These are phyloP conservation scores for Alternaria tenuissima DNA, from an alignment of 2,329 filamentous ascomycete genomes.

Conservation along the genomic window DNA sequence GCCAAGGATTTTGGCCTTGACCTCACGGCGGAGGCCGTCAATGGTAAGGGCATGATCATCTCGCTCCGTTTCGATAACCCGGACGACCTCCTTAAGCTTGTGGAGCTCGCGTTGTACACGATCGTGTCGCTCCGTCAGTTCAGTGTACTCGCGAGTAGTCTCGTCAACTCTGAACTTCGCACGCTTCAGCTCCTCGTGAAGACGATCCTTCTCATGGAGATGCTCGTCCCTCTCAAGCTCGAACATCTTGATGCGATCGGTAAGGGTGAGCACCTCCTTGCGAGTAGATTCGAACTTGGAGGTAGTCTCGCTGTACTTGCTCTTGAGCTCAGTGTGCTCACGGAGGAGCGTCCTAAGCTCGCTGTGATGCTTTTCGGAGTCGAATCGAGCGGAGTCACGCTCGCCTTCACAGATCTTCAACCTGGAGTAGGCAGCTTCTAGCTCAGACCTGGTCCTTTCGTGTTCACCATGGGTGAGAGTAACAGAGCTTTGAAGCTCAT, in stretches of 20 bases:
- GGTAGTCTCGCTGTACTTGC: slow-evolving; percentile 27
- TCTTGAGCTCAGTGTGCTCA: slow-evolving; percentile 37
- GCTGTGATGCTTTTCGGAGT: slow-evolving; percentile 32
- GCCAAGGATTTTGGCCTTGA: slow-evolving; percentile 27
- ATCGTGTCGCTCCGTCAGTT: slow-evolving; percentile 34
- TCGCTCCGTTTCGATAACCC: slow-evolving; percentile 29
- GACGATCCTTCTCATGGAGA: slow-evolving; percentile 34
- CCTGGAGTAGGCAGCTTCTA: slow-evolving; percentile 25
- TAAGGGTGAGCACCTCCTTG: slow-evolving; percentile 31
- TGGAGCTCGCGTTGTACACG: slow-evolving; percentile 31
- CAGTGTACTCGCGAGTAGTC: slow-evolving; percentile 29
- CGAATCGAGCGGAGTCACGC: slow-evolving; percentile 28
- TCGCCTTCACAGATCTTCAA: slow-evolving; percentile 30
- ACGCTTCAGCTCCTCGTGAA: slow-evolving; percentile 36
- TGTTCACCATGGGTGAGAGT: slow-evolving; percentile 21
- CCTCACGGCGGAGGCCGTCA: slow-evolving; percentile 31
- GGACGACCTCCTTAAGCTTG: slow-evolving; percentile 33
- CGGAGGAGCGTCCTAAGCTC: slow-evolving; percentile 31
- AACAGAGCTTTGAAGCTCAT: slow-evolving; percentile 21
- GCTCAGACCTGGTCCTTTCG: slow-evolving; percentile 29
- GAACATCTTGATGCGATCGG: slow-evolving; percentile 33
- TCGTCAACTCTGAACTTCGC: slow-evolving; percentile 30
- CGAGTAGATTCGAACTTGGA: slow-evolving; percentile 33
- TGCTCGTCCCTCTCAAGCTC: slow-evolving; percentile 35
- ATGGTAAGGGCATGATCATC: slow-evolving; percentile 32